Base-by-base conservation (phyloP, 75 land plant genomes). In the Isoetes taiwanensis region DNA sequence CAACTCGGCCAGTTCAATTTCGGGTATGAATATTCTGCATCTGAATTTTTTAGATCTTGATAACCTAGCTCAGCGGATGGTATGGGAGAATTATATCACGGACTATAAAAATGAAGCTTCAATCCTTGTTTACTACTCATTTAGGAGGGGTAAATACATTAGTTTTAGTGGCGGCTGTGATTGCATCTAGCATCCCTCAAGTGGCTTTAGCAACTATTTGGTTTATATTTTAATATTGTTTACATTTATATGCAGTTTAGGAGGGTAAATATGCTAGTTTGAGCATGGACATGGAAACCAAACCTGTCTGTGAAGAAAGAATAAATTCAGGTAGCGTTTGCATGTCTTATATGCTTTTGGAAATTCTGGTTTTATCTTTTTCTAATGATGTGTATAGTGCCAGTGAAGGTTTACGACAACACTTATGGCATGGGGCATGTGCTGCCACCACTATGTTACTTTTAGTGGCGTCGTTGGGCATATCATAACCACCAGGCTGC, bases 281-380 rank as follows among this genome's bases (percentile, higher is more conserved):
- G 89, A 84, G 55, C 81, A 84, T 68, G 89, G 89, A n/a, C 81
- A 84, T 76, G 89, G 89, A 17, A 84, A 84, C 54, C 86, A 81
- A 3, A 81, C 89, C 0, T 68, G 65, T 64, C 74, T 66, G 50
- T 62, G 66, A n/a, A 85, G 81, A 63, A 68, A 66, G 57, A 84
- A 84, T n/a, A n/a, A 58, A 82, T 84, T 69, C 81, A 85, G 86
- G 58, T n/a, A n/a, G n/a, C n/a, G n/a, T 8, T 37, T 14, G 24
- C 43, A 30, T 27, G 10, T 5, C 37, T 39, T n/a, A n/a, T n/a
- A 10, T 37, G 39, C 14, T 37, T 37, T 14, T 37, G 39, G 39
- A 37, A 10, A 37, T 37, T 10, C 12, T 35, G 3, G 30, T 57
- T 21, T 19, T 56, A 23, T 28, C 32, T 62, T 10, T n/a, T n/a